Evolutionary conservation across 116 monocot species (phyloP), one percentile per base, ranked within the genome.

Genomic region (Dioscorea cayenensis): DNA sequence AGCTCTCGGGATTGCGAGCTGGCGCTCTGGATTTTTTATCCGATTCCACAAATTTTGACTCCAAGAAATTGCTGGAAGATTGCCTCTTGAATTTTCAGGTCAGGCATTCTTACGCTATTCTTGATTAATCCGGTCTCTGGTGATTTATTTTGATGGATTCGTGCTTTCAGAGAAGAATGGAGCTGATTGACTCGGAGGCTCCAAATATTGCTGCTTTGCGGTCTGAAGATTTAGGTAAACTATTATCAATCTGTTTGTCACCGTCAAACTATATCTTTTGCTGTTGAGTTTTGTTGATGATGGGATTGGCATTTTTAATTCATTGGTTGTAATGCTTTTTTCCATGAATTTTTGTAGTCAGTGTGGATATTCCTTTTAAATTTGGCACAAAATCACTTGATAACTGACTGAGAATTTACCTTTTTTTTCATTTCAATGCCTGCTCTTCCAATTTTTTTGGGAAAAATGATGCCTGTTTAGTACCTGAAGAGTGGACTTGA

Each of bases 171-270:
- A 51, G 38, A 65, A 68, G 28, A 19, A 77, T 75, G 19, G 22
- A 73, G 35, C 75, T 69, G 67, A 64, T 76, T 16, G 78, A 81
- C 22, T 38, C 64, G 14, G 78, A 75, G 27, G 76, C 78, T 25
- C 71, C 21, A 14, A 49, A 49, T 70, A 63, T 81, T 64, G 29
- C 61, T 3, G 51, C 68, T 52, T 43, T 76, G 43, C 59, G 36
- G 49, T 4, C 11, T 19, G 75, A 75, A 9, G 72, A 73, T 28
- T 76, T 78, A 73, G 85, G 85, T 72, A 75, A 81, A 81, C 35
- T 66, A 21, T 65, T 65, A 0, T 55, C 17, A 16, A 16, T 5
- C 55, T 43, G 43, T 12, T 18, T n/a, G 17, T 55, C 3, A 16
- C 5, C 55, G 17, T 55, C 18, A 55, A 55, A 55, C n/a, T 55